Conservation (phyloP, 1,139 yeast genomes). For the Kurtzmaniella quercitrusa region DNA sequence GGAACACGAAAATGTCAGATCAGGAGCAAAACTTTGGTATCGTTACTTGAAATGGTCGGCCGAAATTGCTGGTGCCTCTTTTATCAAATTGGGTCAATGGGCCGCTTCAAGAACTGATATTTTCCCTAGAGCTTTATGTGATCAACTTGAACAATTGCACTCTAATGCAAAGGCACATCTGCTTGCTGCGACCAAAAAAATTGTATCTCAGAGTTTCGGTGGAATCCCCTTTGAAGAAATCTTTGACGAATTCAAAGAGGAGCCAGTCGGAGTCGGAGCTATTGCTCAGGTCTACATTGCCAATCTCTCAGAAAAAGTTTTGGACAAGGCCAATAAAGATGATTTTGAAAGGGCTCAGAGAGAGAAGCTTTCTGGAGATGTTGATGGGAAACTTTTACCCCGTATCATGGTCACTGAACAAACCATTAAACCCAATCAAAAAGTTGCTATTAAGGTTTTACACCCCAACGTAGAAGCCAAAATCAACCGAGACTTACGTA, state of each 20-base stretch:
- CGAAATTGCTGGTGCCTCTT: slow-evolving; percentile 90
- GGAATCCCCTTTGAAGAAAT: slow-evolving; percentile 65
- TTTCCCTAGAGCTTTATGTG: slow-evolving; percentile 76
- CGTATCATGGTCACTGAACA: slow-evolving; percentile 38
- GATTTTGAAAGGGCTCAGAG: slow-evolving; percentile 20
- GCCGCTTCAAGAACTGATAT: slow-evolving; percentile 98
- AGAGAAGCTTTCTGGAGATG: slow-evolving; percentile 9
- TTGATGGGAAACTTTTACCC: slow-evolving; percentile 24
- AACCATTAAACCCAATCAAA: slow-evolving; percentile 39
- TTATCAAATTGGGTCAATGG: slow-evolving; percentile 97
- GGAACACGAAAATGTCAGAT: slow-evolving; percentile 25
- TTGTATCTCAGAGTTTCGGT: slow-evolving; percentile 59
- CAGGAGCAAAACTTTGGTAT: slow-evolving; percentile 75
- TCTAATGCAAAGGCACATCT: slow-evolving; percentile 80
- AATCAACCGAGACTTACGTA: slow-evolving; percentile 75
- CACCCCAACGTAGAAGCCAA: slow-evolving; percentile 79
- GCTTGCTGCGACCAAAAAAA: slow-evolving; percentile 53
- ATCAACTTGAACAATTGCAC: slow-evolving; percentile 72
- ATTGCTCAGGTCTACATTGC: slow-evolving; percentile 94
- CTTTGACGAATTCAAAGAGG: slow-evolving; percentile 72
- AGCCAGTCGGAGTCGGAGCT: slow-evolving; percentile 92
- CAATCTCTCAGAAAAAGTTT: slow-evolving; percentile 48
- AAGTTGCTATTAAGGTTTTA: slow-evolving; percentile 86
- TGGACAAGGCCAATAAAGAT: slow-evolving; percentile 29
- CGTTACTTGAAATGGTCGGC: slow-evolving; percentile 60